Base-by-base conservation (phyloP, 768 basidiomycete species). In the Erythrobasidium yunnanense region DNA sequence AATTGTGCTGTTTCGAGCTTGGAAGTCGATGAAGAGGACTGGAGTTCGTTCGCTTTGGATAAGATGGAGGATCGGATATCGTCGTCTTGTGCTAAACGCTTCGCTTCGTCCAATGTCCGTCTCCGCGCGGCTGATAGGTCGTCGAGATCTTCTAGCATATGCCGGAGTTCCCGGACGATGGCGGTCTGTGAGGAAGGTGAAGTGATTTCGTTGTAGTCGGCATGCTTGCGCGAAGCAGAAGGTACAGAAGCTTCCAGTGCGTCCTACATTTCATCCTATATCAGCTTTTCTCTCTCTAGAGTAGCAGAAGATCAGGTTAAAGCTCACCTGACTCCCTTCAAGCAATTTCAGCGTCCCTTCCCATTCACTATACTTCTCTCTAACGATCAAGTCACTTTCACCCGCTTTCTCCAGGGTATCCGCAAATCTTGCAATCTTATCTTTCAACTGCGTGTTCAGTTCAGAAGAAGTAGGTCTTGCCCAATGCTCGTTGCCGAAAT, bases 331-430 rank as follows among this genome's bases (percentile, higher is more conserved):
- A 74, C 83, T 84, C 79, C 83, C 82, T 1, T 83, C 85, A 42
- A 99, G 79, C 51, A 86, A 81, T 15, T 77, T 76, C 46, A 99
- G 85, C 49, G 80, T 80, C 15, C 80, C 79, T 71, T 87, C 85
- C 90, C 90, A 93, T 71, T 91, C 83, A 38, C 85, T 85, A 87
- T 89, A 95, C 75, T 95, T 91, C 68, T 81, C 78, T 20, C 84
- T 78, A 1, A 96, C 87, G 1, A 82, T 78, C 30, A 81, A 83
- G 72, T 97, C 90, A 72, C 88, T 90, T 32, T 80, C 81, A 0
- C 78, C 77, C 0, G 91, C 93, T 66, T 86, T 82, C 0, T 78
- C 78, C 2, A 97, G 78, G 18, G 90, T 84, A n/a, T 72, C 77
- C 13, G 84, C 81, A 72, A 90, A 92, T 55, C 84, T 81, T 67